These are phyloP conservation scores for Mycena floridula DNA, from an alignment of 768 basidiomycete species.

Conservation along the genomic window DNA sequence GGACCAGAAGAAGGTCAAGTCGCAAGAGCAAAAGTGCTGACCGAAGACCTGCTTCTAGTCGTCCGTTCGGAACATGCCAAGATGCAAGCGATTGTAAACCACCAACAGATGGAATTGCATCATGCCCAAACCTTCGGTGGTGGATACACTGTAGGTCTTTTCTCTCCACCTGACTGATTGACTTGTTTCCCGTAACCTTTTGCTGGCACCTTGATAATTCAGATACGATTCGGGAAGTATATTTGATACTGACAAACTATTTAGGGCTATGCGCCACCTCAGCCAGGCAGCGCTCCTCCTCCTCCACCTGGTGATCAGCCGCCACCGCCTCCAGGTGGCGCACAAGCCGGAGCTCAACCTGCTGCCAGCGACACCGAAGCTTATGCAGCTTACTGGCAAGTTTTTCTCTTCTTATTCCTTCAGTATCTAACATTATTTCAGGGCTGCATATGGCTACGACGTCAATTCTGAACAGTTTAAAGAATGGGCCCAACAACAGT, in stretches of 20 bases:
- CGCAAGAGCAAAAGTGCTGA: constrained; percentile 77
- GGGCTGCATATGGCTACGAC: constrained; percentile 85
- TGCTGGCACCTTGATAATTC: neutral
- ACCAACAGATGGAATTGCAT: constrained; percentile 84
- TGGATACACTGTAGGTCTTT: constrained; percentile 54
- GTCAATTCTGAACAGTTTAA: constrained; percentile 79
- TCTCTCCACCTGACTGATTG: constrained; percentile 1
- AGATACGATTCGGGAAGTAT: neutral
- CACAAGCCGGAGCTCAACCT: constrained; percentile 28
- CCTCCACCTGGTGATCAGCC: constrained; percentile 35
- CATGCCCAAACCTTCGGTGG: constrained; percentile 80
- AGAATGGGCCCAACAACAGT: constrained; percentile 73
- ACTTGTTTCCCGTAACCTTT: constrained; percentile 2
- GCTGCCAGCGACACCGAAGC: constrained; percentile 44
- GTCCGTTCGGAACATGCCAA: constrained; percentile 85
- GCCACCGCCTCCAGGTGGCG: constrained; percentile 44
- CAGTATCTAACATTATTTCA: constrained; percentile 17
- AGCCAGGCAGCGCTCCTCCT: constrained; percentile 45
- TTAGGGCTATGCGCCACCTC: constrained; percentile 46
- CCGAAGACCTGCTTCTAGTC: constrained; percentile 87
- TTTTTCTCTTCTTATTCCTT: constrained; percentile 13
- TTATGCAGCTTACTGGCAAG: constrained; percentile 55
- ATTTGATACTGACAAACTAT: neutral
- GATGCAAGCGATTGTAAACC: constrained; percentile 53
- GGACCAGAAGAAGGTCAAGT: constrained; percentile 89